These are phyloP conservation scores for Xylariaceae sp. DNA, from an alignment of 2,329 filamentous ascomycete species.

Conservation along the genomic window DNA sequence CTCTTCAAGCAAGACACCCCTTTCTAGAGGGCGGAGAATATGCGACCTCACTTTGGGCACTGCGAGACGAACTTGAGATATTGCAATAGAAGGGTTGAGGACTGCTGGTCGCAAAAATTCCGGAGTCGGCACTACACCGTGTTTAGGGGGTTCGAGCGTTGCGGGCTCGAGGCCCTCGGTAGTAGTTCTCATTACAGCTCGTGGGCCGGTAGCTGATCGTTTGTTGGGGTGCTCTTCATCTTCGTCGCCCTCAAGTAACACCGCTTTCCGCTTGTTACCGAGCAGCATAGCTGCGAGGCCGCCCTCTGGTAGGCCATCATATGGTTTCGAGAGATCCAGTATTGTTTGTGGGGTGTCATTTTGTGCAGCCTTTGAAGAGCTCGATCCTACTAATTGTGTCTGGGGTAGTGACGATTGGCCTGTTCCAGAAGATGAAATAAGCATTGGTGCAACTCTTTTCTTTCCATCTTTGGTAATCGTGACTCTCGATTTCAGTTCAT, in stretches of 20 bases:
- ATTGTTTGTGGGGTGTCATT: conserved; percentile 79
- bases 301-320: conserved; percentile 88
- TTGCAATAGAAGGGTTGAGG: conserved; percentile 75
- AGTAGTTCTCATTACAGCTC: conserved; percentile 75
- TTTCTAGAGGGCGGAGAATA: conserved; percentile 80
- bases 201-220: conserved; percentile 66
- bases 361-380: conserved; percentile 62
- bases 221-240: conserved; percentile 61
- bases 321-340: conserved; percentile 89
- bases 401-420: conserved; percentile 88
- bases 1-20: conserved; percentile 58
- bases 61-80: conserved; percentile 83
- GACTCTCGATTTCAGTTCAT: conserved; percentile 80
- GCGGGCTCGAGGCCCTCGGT: conserved; percentile 79
- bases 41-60: conserved; percentile 84
- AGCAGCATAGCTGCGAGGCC: conserved; percentile 84
- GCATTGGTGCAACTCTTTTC: conserved; percentile 88
- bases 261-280: conserved; percentile 88
- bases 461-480: conserved; percentile 96
- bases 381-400: conserved; percentile 81
- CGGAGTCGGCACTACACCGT: conserved; percentile 69
- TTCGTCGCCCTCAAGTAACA: conserved; percentile 74
- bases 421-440: conserved; percentile 87
- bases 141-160: conserved; percentile 59
- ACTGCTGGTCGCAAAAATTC: conserved; percentile 89